Evolutionary conservation across 345 rosid species (phyloP).

Genomic region (thale cress (Arabidopsis thaliana)): DNA sequence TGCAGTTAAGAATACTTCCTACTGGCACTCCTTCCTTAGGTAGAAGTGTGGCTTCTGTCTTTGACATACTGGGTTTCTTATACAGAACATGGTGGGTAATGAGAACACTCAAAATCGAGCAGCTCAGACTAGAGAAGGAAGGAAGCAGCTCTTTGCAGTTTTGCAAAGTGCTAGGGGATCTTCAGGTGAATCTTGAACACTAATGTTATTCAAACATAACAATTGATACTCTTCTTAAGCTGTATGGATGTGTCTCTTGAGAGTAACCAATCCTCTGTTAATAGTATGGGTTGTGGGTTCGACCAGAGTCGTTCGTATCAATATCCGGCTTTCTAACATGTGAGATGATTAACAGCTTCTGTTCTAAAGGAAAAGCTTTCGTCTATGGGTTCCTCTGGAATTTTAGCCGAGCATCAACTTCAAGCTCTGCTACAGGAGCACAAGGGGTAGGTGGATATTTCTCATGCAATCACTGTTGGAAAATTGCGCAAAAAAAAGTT

Average conservation of each 20-base stretch:
- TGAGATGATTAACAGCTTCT: slow-evolving; percentile 72
- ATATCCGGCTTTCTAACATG: slow-evolving; percentile 44
- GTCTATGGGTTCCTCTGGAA: slow-evolving; percentile 92
- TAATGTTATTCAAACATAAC: slow-evolving; percentile 22
- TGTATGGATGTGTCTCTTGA: slow-evolving; percentile 9
- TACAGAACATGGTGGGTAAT: slow-evolving; percentile 66
- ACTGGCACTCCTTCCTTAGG: slow-evolving; percentile 21
- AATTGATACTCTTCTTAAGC: slow-evolving; percentile 20
- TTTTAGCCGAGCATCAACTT: slow-evolving; percentile 98
- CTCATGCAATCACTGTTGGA: slow-evolving; percentile 26
- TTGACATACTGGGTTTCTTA: slow-evolving; percentile 30
- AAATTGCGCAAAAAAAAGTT: background rate
- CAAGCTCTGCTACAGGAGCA: slow-evolving; percentile 93
- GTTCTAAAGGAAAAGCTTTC: slow-evolving; percentile 91
- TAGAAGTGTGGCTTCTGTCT: slow-evolving; percentile 34
- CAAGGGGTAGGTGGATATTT: slow-evolving; percentile 73
- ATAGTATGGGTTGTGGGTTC: slow-evolving; percentile 20
- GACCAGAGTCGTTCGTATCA: background rate
- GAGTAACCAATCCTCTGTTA: slow-evolving; percentile 17
- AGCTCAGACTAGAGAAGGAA: slow-evolving; percentile 88
- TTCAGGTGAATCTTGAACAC: slow-evolving; percentile 66
- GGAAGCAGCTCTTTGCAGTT: slow-evolving; percentile 97
- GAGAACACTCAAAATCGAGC: slow-evolving; percentile 79
- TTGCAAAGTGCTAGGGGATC: slow-evolving; percentile 98
- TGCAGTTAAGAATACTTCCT: slow-evolving; percentile 67